Conservation (phyloP, 2,329 filamentous ascomycete species). For the Domatiomyces catenatus region DNA sequence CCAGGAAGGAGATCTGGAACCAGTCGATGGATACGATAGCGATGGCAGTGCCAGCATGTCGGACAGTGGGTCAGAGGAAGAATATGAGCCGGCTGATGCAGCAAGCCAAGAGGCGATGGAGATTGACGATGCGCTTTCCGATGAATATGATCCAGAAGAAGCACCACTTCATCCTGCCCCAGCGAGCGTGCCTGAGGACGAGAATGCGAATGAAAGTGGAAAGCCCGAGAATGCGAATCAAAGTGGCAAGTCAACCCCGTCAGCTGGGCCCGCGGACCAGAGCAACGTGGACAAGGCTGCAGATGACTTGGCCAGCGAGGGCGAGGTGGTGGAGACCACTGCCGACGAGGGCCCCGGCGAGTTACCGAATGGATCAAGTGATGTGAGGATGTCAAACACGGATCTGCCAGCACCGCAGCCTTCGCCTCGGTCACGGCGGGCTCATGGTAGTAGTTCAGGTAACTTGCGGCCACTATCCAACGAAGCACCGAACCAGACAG, state of each 20-base stretch:
- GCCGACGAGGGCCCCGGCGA: neutral
- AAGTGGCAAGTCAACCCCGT: neutral
- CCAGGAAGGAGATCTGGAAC: neutral
- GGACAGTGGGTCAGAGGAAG: constrained; percentile 28
- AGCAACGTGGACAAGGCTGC: neutral
- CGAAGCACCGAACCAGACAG: neutral
- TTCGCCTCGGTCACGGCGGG: no score
- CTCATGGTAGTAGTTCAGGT: neutral
- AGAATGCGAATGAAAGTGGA: neutral
- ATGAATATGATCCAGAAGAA: constrained; percentile 21
- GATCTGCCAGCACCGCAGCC: neutral
- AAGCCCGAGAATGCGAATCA: neutral
- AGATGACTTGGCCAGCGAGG: neutral
- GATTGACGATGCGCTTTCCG: constrained; percentile 7
- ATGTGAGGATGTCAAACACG: neutral
- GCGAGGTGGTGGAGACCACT: neutral
- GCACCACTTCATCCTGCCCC: constrained; percentile 15
- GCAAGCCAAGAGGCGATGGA: constrained; percentile 6
- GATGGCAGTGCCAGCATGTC: constrained; percentile 19
- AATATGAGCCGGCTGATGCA: constrained; percentile 13
- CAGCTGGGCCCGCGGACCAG: neutral
- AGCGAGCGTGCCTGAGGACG: neutral
- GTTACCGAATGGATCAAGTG: neutral
- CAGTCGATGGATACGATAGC: constrained; percentile 3
- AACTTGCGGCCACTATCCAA: neutral